A percentile compares a stretch with the other conserved stretches of the same genome.
Evolutionary conservation across 495 filamentous ascomycete species (phyloP).

Genomic region (Penicillium malachiteum): DNA sequence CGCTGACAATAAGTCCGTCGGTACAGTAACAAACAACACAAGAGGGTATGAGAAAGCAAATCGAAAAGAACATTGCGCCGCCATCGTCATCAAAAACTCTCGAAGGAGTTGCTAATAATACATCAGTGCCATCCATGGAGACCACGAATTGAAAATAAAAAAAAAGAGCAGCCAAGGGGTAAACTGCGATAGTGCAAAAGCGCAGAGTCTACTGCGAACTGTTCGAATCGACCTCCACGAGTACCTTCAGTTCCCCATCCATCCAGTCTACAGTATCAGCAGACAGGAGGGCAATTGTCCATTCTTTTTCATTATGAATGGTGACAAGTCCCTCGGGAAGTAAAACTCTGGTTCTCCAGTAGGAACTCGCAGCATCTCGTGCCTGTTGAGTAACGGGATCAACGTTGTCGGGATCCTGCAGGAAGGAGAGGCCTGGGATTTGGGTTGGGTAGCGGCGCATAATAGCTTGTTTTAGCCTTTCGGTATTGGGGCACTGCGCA

Average conservation of each 20-base stretch:
- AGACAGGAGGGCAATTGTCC: constrained; percentile 43
- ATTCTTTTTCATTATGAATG: constrained; percentile 43
- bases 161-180: no score
- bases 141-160: not conserved
- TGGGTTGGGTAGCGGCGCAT: constrained; percentile 35
- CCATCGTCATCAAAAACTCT: not conserved
- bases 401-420: constrained; percentile 8
- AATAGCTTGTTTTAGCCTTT: constrained; percentile 31
- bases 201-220: constrained; percentile 3
- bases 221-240: constrained; percentile 37
- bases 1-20: no score
- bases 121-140: not conserved
- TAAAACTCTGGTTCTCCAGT: constrained; percentile 41
- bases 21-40: not conserved
- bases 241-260: constrained; percentile 48
- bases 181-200: no score
- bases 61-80: not conserved
- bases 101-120: not conserved
- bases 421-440: constrained; percentile 24
- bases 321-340: constrained; percentile 40
- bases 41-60: constrained; percentile 2
- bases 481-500: constrained; percentile 35
- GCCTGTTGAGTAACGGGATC: constrained; percentile 5
- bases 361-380: constrained; percentile 6
- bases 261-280: constrained; percentile 52